phyloP scores from a whole-genome alignment of 805 yeast genomes.

The Starmera caribaea region DNA sequence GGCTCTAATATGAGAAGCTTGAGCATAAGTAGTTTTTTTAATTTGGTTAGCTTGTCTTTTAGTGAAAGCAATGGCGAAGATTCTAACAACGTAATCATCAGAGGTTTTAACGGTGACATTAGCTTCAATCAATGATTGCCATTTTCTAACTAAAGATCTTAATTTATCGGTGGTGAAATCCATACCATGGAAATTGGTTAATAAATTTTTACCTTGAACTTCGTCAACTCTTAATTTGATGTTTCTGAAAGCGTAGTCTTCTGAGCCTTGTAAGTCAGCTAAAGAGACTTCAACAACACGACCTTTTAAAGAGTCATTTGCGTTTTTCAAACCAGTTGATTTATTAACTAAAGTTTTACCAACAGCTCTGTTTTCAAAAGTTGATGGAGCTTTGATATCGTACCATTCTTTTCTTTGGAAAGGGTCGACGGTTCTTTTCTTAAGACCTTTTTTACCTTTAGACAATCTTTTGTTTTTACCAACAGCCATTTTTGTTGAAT shows the following conservation, averaged over 20 bases:
- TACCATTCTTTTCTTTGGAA: slow-evolving; percentile 99
- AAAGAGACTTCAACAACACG: slow-evolving; percentile 92
- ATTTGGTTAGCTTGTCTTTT: slow-evolving; percentile 95
- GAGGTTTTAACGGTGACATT: slow-evolving; percentile 97
- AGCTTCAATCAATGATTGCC: slow-evolving; percentile 98
- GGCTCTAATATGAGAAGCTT: slow-evolving; percentile 94
- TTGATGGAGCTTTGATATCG: slow-evolving; percentile 97
- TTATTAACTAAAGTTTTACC: slow-evolving; percentile 98
- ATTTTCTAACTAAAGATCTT: slow-evolving; percentile 96
- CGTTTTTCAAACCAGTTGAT: slow-evolving; percentile 95
- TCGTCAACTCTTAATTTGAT: slow-evolving; percentile 96
- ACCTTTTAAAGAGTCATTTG: slow-evolving; percentile 97
- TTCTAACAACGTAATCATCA: slow-evolving; percentile 94
- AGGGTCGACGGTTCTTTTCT: slow-evolving; percentile 99
- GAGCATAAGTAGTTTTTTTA: slow-evolving; percentile 97
- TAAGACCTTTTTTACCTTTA: slow-evolving; percentile 94
- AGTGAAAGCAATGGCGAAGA: slow-evolving; percentile 97
- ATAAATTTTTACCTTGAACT: slow-evolving; percentile 96
- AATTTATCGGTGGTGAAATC: slow-evolving; percentile 97
- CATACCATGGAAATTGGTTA: slow-evolving; percentile 99
- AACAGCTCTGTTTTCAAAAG: slow-evolving; percentile 96
- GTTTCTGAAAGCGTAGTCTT: slow-evolving; percentile 98
- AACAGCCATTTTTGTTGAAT: slow-evolving; percentile 75
- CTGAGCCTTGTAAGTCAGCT: slow-evolving; percentile 97
- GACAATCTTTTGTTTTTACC: slow-evolving; percentile 80